Conservation (phyloP, 1,284 basidiomycete species). For the Cerrena zonata region DNA sequence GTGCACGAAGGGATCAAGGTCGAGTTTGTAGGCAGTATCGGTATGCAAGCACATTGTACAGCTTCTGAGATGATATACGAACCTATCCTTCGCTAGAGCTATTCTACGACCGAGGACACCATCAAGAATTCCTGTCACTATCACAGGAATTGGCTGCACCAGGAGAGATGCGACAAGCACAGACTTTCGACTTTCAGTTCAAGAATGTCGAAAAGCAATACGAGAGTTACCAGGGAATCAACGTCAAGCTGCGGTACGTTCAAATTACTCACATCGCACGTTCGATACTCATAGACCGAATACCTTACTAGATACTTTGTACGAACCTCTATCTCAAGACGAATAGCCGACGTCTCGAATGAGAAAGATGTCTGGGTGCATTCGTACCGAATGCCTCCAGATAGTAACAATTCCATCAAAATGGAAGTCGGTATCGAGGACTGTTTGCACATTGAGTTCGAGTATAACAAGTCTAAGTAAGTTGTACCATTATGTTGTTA, state of each 20-base stretch:
- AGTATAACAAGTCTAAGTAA: constrained; percentile 98
- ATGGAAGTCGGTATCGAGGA: constrained; percentile 99
- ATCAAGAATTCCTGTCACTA: constrained; percentile 94
- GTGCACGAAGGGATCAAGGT: constrained; percentile 96
- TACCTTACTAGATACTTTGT: constrained; percentile 72
- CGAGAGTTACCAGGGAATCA: constrained; percentile 96
- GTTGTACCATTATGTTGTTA: constrained; percentile 20
- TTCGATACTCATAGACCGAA: constrained; percentile 10
- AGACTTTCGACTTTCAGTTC: constrained; percentile 94
- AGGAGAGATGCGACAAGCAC: constrained; percentile 90
- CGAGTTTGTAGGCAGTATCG: constrained; percentile 94
- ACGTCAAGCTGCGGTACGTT: constrained; percentile 86
- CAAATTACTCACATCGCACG: too few species aligned
- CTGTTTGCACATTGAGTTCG: constrained; percentile 97
- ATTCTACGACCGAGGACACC: constrained; percentile 95
- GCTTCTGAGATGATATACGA: not conserved
- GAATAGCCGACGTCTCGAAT: constrained; percentile 89
- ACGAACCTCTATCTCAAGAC: constrained; percentile 83
- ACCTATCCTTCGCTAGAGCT: constrained; percentile 59
- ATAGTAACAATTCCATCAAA: constrained; percentile 95
- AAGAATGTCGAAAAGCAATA: constrained; percentile 99
- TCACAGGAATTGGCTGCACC: constrained; percentile 92
- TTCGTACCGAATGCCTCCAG: constrained; percentile 96
- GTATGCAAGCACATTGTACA: constrained; percentile 39
- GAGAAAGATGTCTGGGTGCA: constrained; percentile 97